phyloP scores from a whole-genome alignment of 2,329 filamentous ascomycete genomes.

The Aspergillus calidoustus region DNA sequence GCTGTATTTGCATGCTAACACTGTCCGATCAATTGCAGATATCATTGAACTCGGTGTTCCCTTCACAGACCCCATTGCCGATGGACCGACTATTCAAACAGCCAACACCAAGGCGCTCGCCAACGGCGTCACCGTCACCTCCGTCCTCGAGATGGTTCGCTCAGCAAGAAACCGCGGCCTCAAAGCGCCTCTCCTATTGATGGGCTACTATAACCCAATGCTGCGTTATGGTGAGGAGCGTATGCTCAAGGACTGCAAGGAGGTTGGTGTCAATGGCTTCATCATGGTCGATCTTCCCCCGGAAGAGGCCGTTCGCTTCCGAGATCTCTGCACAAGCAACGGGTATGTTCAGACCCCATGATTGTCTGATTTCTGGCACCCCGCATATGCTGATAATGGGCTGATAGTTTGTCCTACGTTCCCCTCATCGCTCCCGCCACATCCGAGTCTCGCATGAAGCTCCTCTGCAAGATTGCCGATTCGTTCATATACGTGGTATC shows the following conservation, averaged over 20 bases:
- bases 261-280: slow-evolving; percentile 89
- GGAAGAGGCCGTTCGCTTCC: slow-evolving; percentile 84
- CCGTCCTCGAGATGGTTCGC: slow-evolving; percentile 81
- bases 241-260: slow-evolving; percentile 81
- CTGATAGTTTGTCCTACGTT: slow-evolving; percentile 79
- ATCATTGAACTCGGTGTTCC: slow-evolving; percentile 94
- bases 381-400: slow-evolving; percentile 1
- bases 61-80: slow-evolving; percentile 97
- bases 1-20: neutral
- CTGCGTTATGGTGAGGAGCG: slow-evolving; percentile 92
- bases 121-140: slow-evolving; percentile 84
- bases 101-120: slow-evolving; percentile 88
- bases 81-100: slow-evolving; percentile 95
- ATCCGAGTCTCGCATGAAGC: slow-evolving; percentile 89
- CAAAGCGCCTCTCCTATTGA: slow-evolving; percentile 82
- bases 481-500: slow-evolving; percentile 99
- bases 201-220: slow-evolving; percentile 99
- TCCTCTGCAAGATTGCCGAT: slow-evolving; percentile 94
- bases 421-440: slow-evolving; percentile 96
- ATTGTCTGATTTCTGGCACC: neutral
- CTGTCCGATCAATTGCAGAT: slow-evolving; percentile 57
- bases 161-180: slow-evolving; percentile 78
- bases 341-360: slow-evolving; percentile 30
- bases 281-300: slow-evolving; percentile 97
- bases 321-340: slow-evolving; percentile 39